These are phyloP conservation scores for Amphibolis antarctica DNA, from an alignment of 106 monocot species.

Conservation along the genomic window DNA sequence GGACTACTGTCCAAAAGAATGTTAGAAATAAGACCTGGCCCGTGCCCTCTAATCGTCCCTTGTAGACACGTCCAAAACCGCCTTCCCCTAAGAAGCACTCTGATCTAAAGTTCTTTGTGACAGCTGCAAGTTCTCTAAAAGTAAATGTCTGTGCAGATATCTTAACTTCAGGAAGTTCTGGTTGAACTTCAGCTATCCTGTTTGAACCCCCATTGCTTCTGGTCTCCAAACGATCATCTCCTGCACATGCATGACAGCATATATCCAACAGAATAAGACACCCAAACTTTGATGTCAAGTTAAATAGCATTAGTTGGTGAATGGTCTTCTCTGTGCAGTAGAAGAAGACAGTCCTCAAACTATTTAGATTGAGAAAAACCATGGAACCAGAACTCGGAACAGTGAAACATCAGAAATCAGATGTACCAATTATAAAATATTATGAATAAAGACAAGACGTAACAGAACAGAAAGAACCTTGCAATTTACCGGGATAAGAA, in stretches of 20 bases:
- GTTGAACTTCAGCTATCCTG: conserved; percentile 1
- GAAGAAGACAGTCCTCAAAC: no score
- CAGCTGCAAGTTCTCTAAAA: conserved; percentile 14
- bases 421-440: neutral
- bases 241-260: conserved; percentile 7
- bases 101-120: conserved; percentile 18
- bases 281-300: no score
- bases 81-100: conserved; percentile 23
- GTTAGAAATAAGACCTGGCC: conserved; percentile 6
- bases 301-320: no score
- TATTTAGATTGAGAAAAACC: neutral
- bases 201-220: conserved; percentile 7
- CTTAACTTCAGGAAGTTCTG: conserved; percentile 7
- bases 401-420: neutral
- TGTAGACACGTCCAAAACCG: conserved; percentile 23
- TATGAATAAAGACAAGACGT: neutral
- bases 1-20: neutral
- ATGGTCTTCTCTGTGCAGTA: no score
- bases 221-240: conserved; percentile 4
- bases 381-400: neutral
- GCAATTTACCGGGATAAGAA: no score
- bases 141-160: conserved; percentile 22
- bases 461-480: neutral
- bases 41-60: conserved; percentile 10
- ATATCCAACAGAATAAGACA: neutral